A percentile compares a stretch with the other conserved stretches of the same genome.
Conservation (phyloP, 2,329 filamentous ascomycete genomes). For the Endoconidiophora polonica region DNA sequence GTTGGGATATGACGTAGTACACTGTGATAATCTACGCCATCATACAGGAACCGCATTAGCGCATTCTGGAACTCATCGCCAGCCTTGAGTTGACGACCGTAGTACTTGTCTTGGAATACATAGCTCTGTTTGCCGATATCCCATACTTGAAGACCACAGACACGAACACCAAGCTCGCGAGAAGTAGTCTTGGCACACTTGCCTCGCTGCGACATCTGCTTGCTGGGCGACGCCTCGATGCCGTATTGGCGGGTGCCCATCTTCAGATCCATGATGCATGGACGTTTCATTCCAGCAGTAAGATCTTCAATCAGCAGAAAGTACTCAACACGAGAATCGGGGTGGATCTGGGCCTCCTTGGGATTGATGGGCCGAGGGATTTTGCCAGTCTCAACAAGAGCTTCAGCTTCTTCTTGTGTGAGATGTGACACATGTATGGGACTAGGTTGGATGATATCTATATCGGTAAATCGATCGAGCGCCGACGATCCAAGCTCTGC, state of each 20-base stretch:
- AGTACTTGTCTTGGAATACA: slow-evolving; percentile 97
- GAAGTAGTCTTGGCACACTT: slow-evolving; percentile 92
- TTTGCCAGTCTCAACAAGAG: slow-evolving; percentile 16
- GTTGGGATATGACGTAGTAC: slow-evolving; percentile 75
- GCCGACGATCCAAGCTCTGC: not conserved
- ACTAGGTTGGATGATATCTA: not conserved
- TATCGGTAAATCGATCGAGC: not conserved
- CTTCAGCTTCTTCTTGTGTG: slow-evolving; percentile 11
- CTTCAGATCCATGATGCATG: slow-evolving; percentile 93
- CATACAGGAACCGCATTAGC: slow-evolving; percentile 76
- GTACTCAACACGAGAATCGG: slow-evolving; percentile 60
- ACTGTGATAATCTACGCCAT: slow-evolving; percentile 66
- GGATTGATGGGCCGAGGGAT: slow-evolving; percentile 53
- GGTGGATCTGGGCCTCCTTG: slow-evolving; percentile 54
- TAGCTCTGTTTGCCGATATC: slow-evolving; percentile 70
- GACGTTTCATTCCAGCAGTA: slow-evolving; percentile 88
- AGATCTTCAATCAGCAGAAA: slow-evolving; percentile 89
- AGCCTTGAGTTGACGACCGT: slow-evolving; percentile 72
- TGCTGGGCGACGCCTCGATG: slow-evolving; percentile 78
- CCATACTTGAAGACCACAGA: slow-evolving; percentile 95
- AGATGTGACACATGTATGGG: slow-evolving; percentile 12
- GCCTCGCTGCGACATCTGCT: slow-evolving; percentile 77
- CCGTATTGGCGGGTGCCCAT: slow-evolving; percentile 98
- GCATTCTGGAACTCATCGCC: slow-evolving; percentile 80
- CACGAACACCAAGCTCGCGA: slow-evolving; percentile 72